Conservation (phyloP, 495 filamentous ascomycete species). For the Arthonia radiata region DNA sequence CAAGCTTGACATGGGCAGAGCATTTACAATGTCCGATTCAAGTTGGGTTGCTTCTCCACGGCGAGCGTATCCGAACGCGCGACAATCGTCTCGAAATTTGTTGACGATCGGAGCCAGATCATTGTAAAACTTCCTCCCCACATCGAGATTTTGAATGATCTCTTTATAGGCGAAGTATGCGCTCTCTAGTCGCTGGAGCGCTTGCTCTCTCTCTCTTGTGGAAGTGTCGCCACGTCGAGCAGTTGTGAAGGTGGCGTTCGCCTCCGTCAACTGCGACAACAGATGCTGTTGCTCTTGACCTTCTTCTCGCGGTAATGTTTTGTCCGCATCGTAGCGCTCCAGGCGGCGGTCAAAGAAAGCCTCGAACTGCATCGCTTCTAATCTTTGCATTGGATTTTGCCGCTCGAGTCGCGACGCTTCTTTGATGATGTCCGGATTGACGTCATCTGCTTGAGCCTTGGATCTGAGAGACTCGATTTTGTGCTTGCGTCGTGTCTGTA, state of each 20-base stretch:
- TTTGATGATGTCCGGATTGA: conserved; percentile 51
- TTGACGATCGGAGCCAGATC: conserved; percentile 68
- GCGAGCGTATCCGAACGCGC: conserved; percentile 53
- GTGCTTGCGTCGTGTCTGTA: conserved; percentile 52
- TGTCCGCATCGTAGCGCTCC: conserved; percentile 51
- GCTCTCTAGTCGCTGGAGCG: conserved; percentile 71
- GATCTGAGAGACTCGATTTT: conserved; percentile 51
- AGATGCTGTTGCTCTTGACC: conserved; percentile 51
- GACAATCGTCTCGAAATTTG: conserved; percentile 51
- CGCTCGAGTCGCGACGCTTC: conserved; percentile 72
- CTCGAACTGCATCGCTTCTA: conserved; percentile 76
- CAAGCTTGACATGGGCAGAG: conserved; percentile 36
- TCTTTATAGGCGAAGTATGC: conserved; percentile 91
- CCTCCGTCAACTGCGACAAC: conserved; percentile 35
- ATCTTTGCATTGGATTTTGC: conserved; percentile 55
- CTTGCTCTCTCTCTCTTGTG: conserved; percentile 56
- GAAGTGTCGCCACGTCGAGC: conserved; percentile 47
- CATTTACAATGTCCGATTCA: conserved; percentile 42
- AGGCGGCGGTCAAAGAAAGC: conserved; percentile 68
- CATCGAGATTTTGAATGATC: conserved; percentile 68
- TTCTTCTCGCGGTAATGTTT: conserved; percentile 44
- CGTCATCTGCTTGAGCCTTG: conserved; percentile 69
- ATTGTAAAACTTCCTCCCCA: conserved; percentile 88
- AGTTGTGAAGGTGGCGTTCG: conserved; percentile 52
- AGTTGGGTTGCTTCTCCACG: conserved; percentile 56